Base-by-base conservation (phyloP, 768 basidiomycete species). In the Hortiboletus campestris region DNA sequence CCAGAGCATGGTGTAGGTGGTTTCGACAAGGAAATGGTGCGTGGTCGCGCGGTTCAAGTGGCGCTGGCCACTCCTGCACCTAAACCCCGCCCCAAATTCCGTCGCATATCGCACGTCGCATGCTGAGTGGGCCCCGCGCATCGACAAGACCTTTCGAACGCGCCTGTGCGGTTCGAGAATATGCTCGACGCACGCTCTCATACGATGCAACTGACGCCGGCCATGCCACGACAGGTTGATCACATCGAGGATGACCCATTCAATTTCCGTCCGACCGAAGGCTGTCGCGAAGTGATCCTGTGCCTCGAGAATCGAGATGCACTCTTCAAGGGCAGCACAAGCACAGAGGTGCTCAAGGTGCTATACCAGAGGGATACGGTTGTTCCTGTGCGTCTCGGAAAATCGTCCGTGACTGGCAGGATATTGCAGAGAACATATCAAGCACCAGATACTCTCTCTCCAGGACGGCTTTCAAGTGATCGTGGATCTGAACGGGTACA, bases 1-100 rank as follows among this genome's bases (percentile, higher is more conserved):
- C n/a, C 93, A 96, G 72, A 92, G 88, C 17, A 98, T 98, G 85
- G 85, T 97, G 8, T 94, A 99, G 63, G 97, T 98, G 2, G 98
- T 95, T 71, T 99, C 96, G 97, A 98, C 67, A 95, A 95, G 66
- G 96, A 97, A 64, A 75, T 98, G 73, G 92, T 90, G 57, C 25
- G 86, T 55, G 2, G 6, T 38, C 16, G 10, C 11, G 4, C 19
- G 32, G 16, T 28, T 44, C 36, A 17, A 32, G 8, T 6, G 11
- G 22, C 13, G 25, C 32, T 42, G 32, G 52, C 16, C 13, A 31
- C 12, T 31, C 31, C 9, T 13, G 7, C 12, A 16, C 32, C 12
- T 4, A 11, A 40, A 38, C 14, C 9, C n/a, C n/a, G n/a, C n/a
- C n/a, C n/a, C 32, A 5, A 28, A 19, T 31, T 29, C 2, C 16